Conservation (phyloP, 148 eudicot species). For the Persicaria maculosa region DNA sequence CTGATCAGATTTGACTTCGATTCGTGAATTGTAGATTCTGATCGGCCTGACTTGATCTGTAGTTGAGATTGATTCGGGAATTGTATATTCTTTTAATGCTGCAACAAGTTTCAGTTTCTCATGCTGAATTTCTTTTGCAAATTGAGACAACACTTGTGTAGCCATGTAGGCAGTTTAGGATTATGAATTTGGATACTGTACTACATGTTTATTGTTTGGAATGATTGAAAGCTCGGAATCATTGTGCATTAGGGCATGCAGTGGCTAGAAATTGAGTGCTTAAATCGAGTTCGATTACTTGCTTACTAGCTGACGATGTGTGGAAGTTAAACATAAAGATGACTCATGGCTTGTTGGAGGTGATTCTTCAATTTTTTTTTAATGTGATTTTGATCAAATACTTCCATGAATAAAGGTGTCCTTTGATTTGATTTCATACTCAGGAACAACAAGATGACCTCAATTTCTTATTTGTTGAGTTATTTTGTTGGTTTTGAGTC, state of each 20-base stretch:
- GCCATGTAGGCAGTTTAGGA: neutral
- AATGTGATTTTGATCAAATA: too few species aligned
- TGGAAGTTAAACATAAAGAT: too few species aligned
- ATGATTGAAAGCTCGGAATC: neutral
- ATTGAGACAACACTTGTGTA: neutral
- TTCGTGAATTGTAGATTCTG: neutral
- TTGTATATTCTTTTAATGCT: neutral
- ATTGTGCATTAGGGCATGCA: neutral
- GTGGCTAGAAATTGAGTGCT: neutral
- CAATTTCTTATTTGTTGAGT: too few species aligned
- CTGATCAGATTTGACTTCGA: neutral
- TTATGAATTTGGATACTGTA: neutral
- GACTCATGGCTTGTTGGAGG: too few species aligned
- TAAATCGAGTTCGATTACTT: neutral
- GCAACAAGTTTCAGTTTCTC: neutral
- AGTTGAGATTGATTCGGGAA: conserved; percentile 79
- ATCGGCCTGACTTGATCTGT: neutral
- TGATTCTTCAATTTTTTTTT: too few species aligned
- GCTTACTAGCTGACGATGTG: neutral
- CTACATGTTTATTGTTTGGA: neutral
- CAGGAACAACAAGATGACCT: too few species aligned
- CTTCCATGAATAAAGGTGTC: too few species aligned
- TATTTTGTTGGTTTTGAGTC: too few species aligned
- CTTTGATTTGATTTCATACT: too few species aligned
- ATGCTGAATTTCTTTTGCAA: neutral